phyloP scores from a whole-genome alignment of 208 protist genomes.

The Crithidia fasciculata region DNA sequence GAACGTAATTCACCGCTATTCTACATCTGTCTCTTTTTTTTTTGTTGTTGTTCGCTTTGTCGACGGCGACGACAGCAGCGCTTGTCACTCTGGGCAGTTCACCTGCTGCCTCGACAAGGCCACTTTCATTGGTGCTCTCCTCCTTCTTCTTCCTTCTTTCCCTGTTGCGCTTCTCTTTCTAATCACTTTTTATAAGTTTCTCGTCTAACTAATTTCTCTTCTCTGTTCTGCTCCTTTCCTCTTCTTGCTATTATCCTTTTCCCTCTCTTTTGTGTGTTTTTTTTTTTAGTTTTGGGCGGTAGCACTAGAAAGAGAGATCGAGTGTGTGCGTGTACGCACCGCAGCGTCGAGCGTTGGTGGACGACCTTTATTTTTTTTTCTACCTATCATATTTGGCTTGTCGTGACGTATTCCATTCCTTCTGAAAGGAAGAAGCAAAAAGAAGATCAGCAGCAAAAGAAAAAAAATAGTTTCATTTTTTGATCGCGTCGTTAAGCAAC shows the following conservation, averaged over 20 bases:
- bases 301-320: background rate
- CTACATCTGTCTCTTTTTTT: background rate
- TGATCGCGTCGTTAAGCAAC: background rate
- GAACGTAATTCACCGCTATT: background rate
- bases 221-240: background rate
- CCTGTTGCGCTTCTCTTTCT: background rate
- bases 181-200: background rate
- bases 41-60: background rate
- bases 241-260: background rate
- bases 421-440: background rate
- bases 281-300: too few relatives aligned
- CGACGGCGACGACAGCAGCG: background rate
- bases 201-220: background rate
- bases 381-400: too few relatives aligned
- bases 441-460: background rate
- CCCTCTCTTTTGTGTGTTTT: background rate
- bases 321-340: background rate
- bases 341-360: too few relatives aligned
- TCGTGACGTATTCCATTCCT: too few relatives aligned
- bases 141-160: constrained; percentile 22
- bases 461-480: background rate
- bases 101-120: background rate
- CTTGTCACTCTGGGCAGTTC: background rate
- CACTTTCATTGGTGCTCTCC: background rate
- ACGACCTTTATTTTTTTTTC: too few relatives aligned